Evolutionary conservation across 2,329 filamentous ascomycete species (phyloP), one percentile per base, ranked within the genome.

Genomic region (Fusarium albidum): DNA sequence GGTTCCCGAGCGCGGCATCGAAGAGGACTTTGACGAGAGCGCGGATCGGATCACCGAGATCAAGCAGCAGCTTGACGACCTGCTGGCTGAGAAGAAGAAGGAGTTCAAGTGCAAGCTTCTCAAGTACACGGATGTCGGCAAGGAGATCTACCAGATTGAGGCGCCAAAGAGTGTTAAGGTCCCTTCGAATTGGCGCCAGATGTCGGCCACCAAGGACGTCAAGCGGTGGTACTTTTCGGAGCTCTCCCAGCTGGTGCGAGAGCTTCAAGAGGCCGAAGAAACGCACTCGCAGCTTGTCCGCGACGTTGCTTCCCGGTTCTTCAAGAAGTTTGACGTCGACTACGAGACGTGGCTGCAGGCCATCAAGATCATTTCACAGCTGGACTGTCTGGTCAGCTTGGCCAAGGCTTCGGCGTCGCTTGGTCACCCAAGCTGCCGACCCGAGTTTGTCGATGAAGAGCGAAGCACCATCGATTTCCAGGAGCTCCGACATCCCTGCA

Each of bases 61-160:
- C 65, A 88, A 94, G 69, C 78, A 79, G 5, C 82, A 91, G 40
- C 82, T 99, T 1, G 79, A 93, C 4, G 77, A 81, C 5, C 75
- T 98, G 1, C 77, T 98, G 3, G 85, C 86, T 44, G 81, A 85
- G 64, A 88, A 89, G 61, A 89, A 90, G 57, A 82, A 83, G 28
- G 84, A 92, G 35, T 79, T 97, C 5, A 90, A 89, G 55, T 92
- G 88, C 52, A 89, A 83, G 61, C 82, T 83, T 0, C 82, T 94
- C 57, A 87, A 87, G 68, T 95, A 87, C 65, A 86, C 86, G 25
- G 91, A 98, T 69, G 89, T 96, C 8, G 95, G 95, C 56, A 99
- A 99, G 71, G 95, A 99, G 69, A 91, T 99, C 45, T 98, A 96
- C 75, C 94, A 99, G 74, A 81, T 99, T 10, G 95, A 99, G 71